Conservation (phyloP, 805 yeast species). For the Pichia insulana region DNA sequence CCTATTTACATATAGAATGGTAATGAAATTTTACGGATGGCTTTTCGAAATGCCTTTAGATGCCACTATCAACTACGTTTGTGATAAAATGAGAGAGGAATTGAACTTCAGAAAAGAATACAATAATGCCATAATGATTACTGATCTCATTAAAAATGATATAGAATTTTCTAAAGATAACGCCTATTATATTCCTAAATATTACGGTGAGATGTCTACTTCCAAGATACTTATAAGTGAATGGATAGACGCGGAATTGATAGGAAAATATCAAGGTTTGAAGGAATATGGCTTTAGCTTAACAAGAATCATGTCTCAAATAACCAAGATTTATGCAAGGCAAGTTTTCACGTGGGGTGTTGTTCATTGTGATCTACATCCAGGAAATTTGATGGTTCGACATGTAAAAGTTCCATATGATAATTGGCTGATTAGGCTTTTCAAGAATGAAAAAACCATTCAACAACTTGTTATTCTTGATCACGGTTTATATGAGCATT, state of each 20-base stretch:
- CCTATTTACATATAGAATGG: slow-evolving; percentile 44
- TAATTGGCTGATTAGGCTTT: slow-evolving; percentile 3
- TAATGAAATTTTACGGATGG: slow-evolving; percentile 45
- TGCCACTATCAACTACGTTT: slow-evolving; percentile 46
- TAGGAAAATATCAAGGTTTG: slow-evolving; percentile 39
- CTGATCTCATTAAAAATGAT: slow-evolving; percentile 34
- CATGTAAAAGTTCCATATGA: slow-evolving; percentile 13
- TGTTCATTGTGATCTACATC: slow-evolving; percentile 74
- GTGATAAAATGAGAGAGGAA: slow-evolving; percentile 50
- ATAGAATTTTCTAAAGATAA: slow-evolving; percentile 23
- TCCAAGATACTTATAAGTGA: slow-evolving; percentile 52
- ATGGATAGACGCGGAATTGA: slow-evolving; percentile 67
- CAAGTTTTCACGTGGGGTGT: slow-evolving; percentile 61
- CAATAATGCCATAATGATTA: slow-evolving; percentile 39
- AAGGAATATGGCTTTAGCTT: slow-evolving; percentile 32
- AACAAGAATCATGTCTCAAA: slow-evolving; percentile 37
- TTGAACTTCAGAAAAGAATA: slow-evolving; percentile 53
- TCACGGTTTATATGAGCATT: slow-evolving; percentile 61
- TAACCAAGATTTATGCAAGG: slow-evolving; percentile 42
- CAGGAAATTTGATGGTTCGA: slow-evolving; percentile 64
- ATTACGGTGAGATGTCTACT: slow-evolving; percentile 38
- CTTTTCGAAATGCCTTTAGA: slow-evolving; percentile 58
- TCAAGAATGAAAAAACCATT: slow-evolving; percentile 15
- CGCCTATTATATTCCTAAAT: slow-evolving; percentile 48
- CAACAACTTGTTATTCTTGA: slow-evolving; percentile 63